phyloP scores from a whole-genome alignment of 495 filamentous ascomycete genomes.

The Neurospora pannonica region DNA sequence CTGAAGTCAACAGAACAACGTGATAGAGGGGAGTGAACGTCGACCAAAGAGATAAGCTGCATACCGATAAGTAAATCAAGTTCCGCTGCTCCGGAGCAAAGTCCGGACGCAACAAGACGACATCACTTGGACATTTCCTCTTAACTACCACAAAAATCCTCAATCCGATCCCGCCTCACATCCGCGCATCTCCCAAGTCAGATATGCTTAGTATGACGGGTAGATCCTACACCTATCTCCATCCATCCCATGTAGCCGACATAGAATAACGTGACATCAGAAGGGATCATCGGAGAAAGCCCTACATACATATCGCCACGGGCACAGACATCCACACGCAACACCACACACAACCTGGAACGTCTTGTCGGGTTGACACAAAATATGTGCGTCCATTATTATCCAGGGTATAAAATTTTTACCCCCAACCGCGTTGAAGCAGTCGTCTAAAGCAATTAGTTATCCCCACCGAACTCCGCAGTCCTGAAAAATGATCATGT shows the following conservation, averaged over 20 bases:
- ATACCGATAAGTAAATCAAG: too few relatives aligned
- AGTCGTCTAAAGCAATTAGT: slow-evolving; percentile 10
- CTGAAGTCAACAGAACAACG: too few relatives aligned
- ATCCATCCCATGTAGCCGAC: neutral
- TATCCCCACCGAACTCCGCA: slow-evolving; percentile 18
- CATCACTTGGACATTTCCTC: neutral
- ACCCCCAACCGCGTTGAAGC: slow-evolving; percentile 26
- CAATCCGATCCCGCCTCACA: neutral
- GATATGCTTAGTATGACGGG: neutral
- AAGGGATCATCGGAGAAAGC: neutral
- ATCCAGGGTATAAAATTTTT: neutral
- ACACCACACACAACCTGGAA: neutral
- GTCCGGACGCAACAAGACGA: neutral
- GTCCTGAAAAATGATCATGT: slow-evolving; percentile 21
- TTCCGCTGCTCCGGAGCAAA: neutral
- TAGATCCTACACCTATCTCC: neutral
- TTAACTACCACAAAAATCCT: neutral
- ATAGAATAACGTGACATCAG: neutral
- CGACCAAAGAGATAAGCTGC: neutral
- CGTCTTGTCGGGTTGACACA: neutral
- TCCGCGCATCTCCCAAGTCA: neutral
- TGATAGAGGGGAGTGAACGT: too few relatives aligned
- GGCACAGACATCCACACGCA: neutral
- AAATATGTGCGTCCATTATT: neutral
- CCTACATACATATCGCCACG: neutral